These are phyloP conservation scores for Penicillium egyptiacum DNA, from an alignment of 495 filamentous ascomycete species.

Conservation along the genomic window DNA sequence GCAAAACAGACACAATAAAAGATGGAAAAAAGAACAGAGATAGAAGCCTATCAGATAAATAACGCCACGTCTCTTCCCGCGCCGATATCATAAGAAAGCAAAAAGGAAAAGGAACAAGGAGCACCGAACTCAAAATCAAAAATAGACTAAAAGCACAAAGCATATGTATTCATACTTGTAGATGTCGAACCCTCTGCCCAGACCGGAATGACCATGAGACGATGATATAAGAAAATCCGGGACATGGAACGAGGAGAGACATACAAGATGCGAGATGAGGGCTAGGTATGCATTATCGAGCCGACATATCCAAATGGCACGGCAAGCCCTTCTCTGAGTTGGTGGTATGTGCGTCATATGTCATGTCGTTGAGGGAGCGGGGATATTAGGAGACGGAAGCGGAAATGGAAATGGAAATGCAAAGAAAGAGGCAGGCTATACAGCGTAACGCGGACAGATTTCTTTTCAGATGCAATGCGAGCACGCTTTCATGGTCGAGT, in stretches of 20 bases:
- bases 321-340: constrained; percentile 3
- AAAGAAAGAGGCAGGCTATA: constrained; percentile 4
- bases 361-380: constrained; percentile 17
- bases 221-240: constrained; percentile 6
- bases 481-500: neutral
- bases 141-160: constrained; percentile 10
- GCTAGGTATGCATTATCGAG: constrained; percentile 3
- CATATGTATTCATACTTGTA: constrained; percentile 22
- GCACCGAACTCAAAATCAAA: constrained; percentile 4
- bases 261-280: constrained; percentile 3
- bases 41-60: constrained; percentile 7
- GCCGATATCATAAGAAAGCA: constrained; percentile 29
- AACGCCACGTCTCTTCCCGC: constrained; percentile 27
- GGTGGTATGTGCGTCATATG: constrained; percentile 27
- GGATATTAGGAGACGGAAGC: constrained; percentile 9
- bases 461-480: constrained; percentile 4
- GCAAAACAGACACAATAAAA: constrained; percentile 1
- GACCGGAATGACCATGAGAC: neutral
- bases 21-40: constrained; percentile 2
- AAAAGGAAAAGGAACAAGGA: neutral
- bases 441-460: neutral
- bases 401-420: neutral
- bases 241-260: constrained; percentile 1
- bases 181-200: constrained; percentile 6
- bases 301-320: constrained; percentile 4